phyloP scores from a whole-genome alignment of 306 rosid species.

The Trichosanthes truncata region DNA sequence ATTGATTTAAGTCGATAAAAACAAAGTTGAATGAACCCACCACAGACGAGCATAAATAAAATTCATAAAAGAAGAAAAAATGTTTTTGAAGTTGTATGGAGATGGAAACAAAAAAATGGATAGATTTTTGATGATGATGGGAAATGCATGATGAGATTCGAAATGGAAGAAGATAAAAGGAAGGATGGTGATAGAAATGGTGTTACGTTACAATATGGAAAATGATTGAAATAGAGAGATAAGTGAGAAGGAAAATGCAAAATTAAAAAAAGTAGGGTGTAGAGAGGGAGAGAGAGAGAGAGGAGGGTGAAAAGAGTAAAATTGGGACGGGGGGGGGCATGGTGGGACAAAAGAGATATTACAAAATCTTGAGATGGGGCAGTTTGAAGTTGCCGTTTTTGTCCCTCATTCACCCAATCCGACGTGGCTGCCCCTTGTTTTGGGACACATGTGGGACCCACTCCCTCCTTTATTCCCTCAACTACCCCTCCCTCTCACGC shows the following conservation, averaged over 20 bases:
- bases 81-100: too few species aligned
- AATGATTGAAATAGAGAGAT: background rate
- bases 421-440: constrained; percentile 67
- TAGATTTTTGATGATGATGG: background rate
- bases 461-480: constrained; percentile 42
- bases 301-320: background rate
- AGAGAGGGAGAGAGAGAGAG: background rate
- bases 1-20: too few species aligned
- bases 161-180: background rate
- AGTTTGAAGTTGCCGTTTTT: constrained; percentile 60
- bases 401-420: constrained; percentile 44
- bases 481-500: constrained; percentile 22
- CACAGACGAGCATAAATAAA: too few species aligned
- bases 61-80: too few species aligned
- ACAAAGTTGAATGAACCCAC: too few species aligned
- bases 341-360: constrained; percentile 47
- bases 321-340: constrained; percentile 14
- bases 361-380: constrained; percentile 53
- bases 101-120: too few species aligned
- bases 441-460: constrained; percentile 57
- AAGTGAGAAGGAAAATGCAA: background rate
- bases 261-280: background rate
- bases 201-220: background rate
- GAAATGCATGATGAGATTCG: background rate
- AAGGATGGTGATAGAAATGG: background rate